Base-by-base conservation (phyloP, 352 stramenopile species). In the Phytophthora sp. region DNA sequence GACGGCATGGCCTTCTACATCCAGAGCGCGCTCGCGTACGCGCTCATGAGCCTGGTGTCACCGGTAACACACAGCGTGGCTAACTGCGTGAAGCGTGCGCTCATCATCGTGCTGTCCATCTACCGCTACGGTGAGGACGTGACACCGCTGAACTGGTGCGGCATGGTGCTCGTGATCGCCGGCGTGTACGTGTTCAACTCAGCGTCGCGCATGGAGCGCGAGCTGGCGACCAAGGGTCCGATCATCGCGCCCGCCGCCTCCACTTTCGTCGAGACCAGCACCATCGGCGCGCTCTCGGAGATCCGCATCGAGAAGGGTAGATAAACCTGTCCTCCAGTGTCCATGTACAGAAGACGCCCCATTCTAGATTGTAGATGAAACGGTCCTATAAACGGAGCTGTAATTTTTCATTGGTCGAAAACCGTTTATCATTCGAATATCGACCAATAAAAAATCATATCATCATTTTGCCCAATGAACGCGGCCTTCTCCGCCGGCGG, bases 61-160 rank as follows among this genome's bases (percentile, higher is more conserved):
- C 89, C 91, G 23, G 89, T 97, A 52, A 95, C 87, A 51, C 88
- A 96, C 69, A 96, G 87, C 51, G 91, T 97, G 31, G 87, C 86
- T 17, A 97, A 97, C 72, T 97, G 89, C 49, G 80, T 96, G 44
- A 97, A 97, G 75, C 82, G 91, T 21, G 83, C 89, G 30, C 69
- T 97, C 51, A 87, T 97, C 35, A 96, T 97, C 45, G 87, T 90
- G 72, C 79, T 96, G 35, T 97, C 89, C 23, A 97, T 97, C 61
- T 90, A 87, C 41, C 88, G 92, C 59, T 97, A 94, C 64, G 89
- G 90, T 38, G 92, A 97, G 62, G 64, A 77, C 28, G 79, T 97
- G 48, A 96, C 88, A 39, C 73, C 70, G 41, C 74, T 87, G 30
- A 95, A 95, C 60, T 91, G 87, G 79, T 79, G 77, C 12, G 91